phyloP scores from a whole-genome alignment of 2,329 filamentous ascomycete genomes.

The Xenoacremonium recifei region DNA sequence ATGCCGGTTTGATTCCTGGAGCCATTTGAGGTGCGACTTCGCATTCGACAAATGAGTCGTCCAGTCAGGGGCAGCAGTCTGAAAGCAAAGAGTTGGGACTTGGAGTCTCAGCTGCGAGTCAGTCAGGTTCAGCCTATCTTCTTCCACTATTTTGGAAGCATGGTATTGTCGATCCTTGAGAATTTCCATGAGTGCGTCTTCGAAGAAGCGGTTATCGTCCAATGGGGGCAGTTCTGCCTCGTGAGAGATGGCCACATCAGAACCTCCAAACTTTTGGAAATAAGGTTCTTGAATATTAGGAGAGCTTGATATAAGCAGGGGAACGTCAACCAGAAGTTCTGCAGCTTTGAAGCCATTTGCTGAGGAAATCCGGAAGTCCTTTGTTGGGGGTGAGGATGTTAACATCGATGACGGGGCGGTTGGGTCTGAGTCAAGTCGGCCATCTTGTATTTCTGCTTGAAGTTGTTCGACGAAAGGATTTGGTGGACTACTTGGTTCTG shows the following conservation, averaged over 20 bases:
- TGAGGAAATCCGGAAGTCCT: constrained; percentile 2
- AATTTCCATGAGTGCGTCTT: constrained; percentile 22
- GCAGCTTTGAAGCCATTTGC: constrained; percentile 1
- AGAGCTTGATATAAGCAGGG: constrained; percentile 19
- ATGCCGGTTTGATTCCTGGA: constrained; percentile 10
- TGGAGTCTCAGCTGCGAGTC: constrained; percentile 26
- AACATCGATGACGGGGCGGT: constrained; percentile 7
- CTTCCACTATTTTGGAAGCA: constrained; percentile 15
- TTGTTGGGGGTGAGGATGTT: constrained; percentile 12
- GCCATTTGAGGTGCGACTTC: constrained; percentile 24
- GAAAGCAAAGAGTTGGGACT: constrained; percentile 28
- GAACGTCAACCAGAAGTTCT: constrained; percentile 21
- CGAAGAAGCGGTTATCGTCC: constrained; percentile 13
- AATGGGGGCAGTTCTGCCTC: no score
- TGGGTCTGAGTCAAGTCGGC: constrained; percentile 20
- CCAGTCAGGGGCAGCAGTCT: constrained; percentile 24
- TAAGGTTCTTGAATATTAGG: not conserved
- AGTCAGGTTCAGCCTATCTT: constrained; percentile 27
- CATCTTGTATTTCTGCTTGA: constrained; percentile 7
- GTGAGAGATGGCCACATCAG: no score
- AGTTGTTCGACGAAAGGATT: constrained; percentile 3
- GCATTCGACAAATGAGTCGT: constrained; percentile 8
- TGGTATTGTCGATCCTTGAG: constrained; percentile 14
- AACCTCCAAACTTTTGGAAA: no score
- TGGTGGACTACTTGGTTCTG: constrained; percentile 29